Conservation (phyloP, 2,329 filamentous ascomycete species). For the Aspergillus costaricaensis region DNA sequence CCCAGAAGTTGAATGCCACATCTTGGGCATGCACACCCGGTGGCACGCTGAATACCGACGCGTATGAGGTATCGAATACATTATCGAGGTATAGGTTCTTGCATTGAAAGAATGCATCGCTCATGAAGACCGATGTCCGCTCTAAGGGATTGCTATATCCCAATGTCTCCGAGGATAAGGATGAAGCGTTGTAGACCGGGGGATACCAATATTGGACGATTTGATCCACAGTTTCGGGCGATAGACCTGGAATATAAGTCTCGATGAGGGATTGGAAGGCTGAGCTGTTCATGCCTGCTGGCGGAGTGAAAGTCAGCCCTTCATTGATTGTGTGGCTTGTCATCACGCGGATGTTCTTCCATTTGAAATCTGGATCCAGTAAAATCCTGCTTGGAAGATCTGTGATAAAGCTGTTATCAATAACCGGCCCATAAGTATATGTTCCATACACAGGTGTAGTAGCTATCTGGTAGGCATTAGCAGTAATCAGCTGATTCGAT, state of each 20-base stretch:
- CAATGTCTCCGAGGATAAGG: constrained; percentile 37
- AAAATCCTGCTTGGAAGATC: constrained; percentile 50
- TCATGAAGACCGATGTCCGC: constrained; percentile 45
- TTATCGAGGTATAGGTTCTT: constrained; percentile 57
- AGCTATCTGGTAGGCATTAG: constrained; percentile 48
- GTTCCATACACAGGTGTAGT: constrained; percentile 39
- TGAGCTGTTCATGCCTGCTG: not conserved
- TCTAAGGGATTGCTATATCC: constrained; percentile 49
- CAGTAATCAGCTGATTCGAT: constrained; percentile 42
- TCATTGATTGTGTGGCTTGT: constrained; percentile 49
- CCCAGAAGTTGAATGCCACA: constrained; percentile 56
- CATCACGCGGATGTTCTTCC: constrained; percentile 39
- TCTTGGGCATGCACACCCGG: constrained; percentile 58
- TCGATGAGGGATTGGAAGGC: constrained; percentile 29
- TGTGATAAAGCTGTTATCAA: constrained; percentile 55
- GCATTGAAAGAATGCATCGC: constrained; percentile 53
- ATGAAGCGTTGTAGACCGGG: constrained; percentile 41
- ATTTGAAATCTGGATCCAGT: constrained; percentile 44
- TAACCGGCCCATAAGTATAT: constrained; percentile 50
- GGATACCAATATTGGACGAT: constrained; percentile 55
- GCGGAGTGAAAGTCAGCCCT: constrained; percentile 43
- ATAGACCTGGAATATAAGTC: constrained; percentile 29
- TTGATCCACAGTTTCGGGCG: constrained; percentile 40
- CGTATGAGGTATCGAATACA: constrained; percentile 54
- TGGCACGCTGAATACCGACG: constrained; percentile 56